Percentiles rank a stretch among this genome's conserved stretches.
phyloP scores from a whole-genome alignment of 148 eudicot species.

The Simmondsia chinensis region DNA sequence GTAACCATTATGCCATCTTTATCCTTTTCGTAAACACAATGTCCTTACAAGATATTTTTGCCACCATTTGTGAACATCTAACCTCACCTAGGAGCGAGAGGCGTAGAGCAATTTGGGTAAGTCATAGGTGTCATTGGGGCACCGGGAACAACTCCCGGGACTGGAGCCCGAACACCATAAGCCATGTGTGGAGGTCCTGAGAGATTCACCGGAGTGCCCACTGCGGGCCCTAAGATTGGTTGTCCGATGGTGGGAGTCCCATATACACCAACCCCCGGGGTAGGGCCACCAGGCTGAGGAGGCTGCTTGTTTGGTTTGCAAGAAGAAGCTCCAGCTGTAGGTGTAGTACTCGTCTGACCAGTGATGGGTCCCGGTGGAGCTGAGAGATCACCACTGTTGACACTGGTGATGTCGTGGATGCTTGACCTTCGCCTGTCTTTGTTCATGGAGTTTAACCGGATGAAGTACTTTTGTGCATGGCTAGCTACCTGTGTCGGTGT shows the following conservation, averaged over 20 bases:
- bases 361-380: slow-evolving; percentile 43
- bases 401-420: slow-evolving; percentile 52
- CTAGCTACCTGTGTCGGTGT: slow-evolving; percentile 59
- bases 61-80: slow-evolving; percentile 1
- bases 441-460: slow-evolving; percentile 49
- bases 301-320: slow-evolving; percentile 34
- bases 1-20: too few species aligned
- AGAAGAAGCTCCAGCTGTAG: slow-evolving; percentile 21
- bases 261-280: slow-evolving; percentile 29
- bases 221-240: slow-evolving; percentile 47
- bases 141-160: slow-evolving; percentile 51
- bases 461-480: slow-evolving; percentile 54
- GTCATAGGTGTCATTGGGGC: slow-evolving; percentile 48
- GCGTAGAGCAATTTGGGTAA: slow-evolving; percentile 46
- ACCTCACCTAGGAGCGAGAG: slow-evolving; percentile 39
- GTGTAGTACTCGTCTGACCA: slow-evolving; percentile 31
- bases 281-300: slow-evolving; percentile 20
- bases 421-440: slow-evolving; percentile 57
- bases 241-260: slow-evolving; percentile 60
- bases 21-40: too few species aligned
- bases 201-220: slow-evolving; percentile 30
- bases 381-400: slow-evolving; percentile 26
- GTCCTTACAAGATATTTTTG: too few species aligned
- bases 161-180: slow-evolving; percentile 36
- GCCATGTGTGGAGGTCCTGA: slow-evolving; percentile 24